Percentiles rank a stretch among this genome's conserved stretches.
phyloP scores from a whole-genome alignment of 345 rosid species.

The Carallia pectinifolia region DNA sequence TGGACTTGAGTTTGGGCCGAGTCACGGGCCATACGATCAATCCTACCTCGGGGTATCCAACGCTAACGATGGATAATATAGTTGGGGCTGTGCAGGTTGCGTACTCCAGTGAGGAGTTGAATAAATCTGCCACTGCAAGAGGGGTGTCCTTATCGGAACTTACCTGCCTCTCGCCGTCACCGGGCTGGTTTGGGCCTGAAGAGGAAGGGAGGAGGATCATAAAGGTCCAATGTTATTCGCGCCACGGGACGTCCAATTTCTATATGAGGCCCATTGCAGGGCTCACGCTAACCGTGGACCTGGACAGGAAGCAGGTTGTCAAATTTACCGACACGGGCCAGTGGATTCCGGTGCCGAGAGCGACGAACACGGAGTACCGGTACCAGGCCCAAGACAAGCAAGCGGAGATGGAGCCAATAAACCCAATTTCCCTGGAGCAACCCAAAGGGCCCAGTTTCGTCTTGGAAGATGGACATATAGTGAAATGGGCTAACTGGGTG shows the following conservation, averaged over 20 bases:
- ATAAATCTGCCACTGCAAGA: conserved; percentile 32
- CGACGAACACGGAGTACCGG: conserved; percentile 41
- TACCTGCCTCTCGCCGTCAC: conserved; percentile 33
- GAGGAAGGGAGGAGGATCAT: conserved; percentile 51
- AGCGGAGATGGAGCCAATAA: conserved; percentile 27
- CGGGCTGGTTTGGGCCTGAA: conserved; percentile 49
- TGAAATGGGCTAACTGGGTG: conserved; percentile 71
- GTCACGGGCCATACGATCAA: conserved; percentile 29
- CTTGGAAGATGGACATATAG: conserved; percentile 45
- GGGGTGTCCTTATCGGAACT: conserved; percentile 36
- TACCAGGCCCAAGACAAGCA: conserved; percentile 18
- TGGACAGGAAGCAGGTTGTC: conserved; percentile 34
- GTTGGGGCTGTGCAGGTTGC: conserved; percentile 32
- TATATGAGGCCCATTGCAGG: conserved; percentile 62
- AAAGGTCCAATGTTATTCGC: conserved; percentile 39
- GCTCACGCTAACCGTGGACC: conserved; percentile 37
- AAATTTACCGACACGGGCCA: conserved; percentile 36
- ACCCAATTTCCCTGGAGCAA: conserved; percentile 65
- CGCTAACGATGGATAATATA: conserved; percentile 31
- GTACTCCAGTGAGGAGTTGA: conserved; percentile 29
- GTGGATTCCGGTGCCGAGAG: conserved; percentile 37
- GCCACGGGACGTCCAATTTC: conserved; percentile 32
- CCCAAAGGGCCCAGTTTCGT: conserved; percentile 66
- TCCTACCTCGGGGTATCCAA: conserved; percentile 45
- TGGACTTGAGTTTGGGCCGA: conserved; percentile 40